These are phyloP conservation scores for Exophiala oligosperma DNA, from an alignment of 2,329 filamentous ascomycete species.

Conservation along the genomic window DNA sequence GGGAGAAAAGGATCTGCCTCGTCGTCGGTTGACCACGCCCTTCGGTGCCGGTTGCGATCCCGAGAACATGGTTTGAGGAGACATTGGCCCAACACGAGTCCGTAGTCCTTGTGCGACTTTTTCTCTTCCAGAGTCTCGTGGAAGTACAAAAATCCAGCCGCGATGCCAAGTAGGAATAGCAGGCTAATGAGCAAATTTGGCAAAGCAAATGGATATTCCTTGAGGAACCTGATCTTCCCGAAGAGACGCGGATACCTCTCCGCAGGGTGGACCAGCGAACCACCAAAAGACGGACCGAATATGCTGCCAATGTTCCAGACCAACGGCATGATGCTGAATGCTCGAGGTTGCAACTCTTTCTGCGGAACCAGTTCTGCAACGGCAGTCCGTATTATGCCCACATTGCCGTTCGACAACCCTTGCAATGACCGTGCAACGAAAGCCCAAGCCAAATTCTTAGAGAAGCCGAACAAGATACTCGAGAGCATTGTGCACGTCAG, in stretches of 20 bases:
- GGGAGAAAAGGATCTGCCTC: slow-evolving; percentile 22
- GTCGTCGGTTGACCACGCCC: slow-evolving; percentile 30
- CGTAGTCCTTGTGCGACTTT: slow-evolving; percentile 69
- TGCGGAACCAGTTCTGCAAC: slow-evolving; percentile 91
- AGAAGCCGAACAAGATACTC: slow-evolving; percentile 81
- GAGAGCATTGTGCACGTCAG: slow-evolving; percentile 77
- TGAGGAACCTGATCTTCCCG: slow-evolving; percentile 65
- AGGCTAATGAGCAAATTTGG: slow-evolving; percentile 77
- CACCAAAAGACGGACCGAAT: slow-evolving; percentile 84
- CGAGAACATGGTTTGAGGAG: slow-evolving; percentile 49
- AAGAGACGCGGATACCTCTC: slow-evolving; percentile 73
- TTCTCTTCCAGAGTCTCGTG: slow-evolving; percentile 80
- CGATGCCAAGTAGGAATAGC: slow-evolving; percentile 76
- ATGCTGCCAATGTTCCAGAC: slow-evolving; percentile 86
- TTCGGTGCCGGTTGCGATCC: slow-evolving; percentile 19
- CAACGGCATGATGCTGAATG: slow-evolving; percentile 91
- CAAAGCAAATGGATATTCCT: slow-evolving; percentile 75
- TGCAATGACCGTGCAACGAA: slow-evolving; percentile 75
- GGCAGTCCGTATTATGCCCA: slow-evolving; percentile 89
- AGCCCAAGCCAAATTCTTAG: slow-evolving; percentile 75
- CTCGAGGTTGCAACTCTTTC: slow-evolving; percentile 79
- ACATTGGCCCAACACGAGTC: slow-evolving; percentile 69
- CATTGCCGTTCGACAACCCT: slow-evolving; percentile 84
- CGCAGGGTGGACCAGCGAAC: slow-evolving; percentile 78
- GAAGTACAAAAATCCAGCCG: slow-evolving; percentile 75